A percentile compares a stretch with the other conserved stretches of the same genome.
Evolutionary conservation across 345 rosid species (phyloP).

Genomic region (Brassica incana): DNA sequence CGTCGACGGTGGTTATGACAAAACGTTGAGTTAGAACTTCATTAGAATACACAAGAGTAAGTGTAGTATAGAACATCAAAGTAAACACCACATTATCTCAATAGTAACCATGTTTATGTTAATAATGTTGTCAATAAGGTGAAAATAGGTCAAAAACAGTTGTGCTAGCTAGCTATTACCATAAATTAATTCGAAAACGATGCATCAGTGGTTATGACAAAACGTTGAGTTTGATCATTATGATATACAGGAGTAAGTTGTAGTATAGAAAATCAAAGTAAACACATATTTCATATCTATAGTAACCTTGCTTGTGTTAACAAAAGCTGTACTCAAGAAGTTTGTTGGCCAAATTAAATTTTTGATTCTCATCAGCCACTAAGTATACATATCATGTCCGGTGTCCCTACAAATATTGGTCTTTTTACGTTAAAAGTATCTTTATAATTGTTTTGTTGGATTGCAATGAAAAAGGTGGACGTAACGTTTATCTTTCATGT

Average conservation of each 20-base stretch:
- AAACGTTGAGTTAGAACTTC: not conserved
- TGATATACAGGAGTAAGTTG: not conserved
- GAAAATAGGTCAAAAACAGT: not conserved
- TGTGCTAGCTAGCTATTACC: conserved; percentile 9
- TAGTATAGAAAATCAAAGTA: not conserved
- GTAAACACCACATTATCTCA: not conserved
- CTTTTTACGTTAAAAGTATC: conserved; percentile 5
- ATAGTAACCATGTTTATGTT: too few relatives aligned
- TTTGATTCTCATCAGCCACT: conserved; percentile 12
- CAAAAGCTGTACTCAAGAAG: not conserved
- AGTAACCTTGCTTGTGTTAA: not conserved
- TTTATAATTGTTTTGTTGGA: conserved; percentile 25
- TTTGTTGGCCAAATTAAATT: not conserved
- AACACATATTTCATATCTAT: not conserved
- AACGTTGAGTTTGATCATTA: not conserved
- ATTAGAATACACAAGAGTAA: not conserved
- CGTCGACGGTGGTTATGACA: conserved; percentile 5
- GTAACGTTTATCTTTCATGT: conserved; percentile 15
- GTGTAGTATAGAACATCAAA: not conserved
- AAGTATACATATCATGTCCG: not conserved
- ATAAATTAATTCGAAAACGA: conserved; percentile 18
- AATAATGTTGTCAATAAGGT: not conserved
- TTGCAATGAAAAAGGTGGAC: conserved; percentile 28
- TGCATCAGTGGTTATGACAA: conserved; percentile 14
- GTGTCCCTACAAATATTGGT: conserved; percentile 12